phyloP scores from a whole-genome alignment of 306 rosid genomes.

The Castanea mollissima region DNA sequence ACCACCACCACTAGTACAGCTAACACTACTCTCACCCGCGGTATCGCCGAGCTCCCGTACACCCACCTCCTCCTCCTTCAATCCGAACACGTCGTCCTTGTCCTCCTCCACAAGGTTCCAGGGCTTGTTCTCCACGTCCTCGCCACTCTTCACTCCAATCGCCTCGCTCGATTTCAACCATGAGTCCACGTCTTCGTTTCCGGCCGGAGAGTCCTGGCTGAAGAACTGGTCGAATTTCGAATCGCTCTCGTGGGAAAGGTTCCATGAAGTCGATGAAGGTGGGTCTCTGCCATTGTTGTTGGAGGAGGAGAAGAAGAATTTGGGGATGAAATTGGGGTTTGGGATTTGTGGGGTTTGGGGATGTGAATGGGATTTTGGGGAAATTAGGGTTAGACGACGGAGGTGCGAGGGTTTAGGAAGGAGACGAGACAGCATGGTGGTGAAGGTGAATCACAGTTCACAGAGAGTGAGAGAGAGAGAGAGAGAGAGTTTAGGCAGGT shows the following conservation, averaged over 20 bases:
- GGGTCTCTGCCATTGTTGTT: slow-evolving; percentile 32
- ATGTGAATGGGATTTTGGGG: slow-evolving; percentile 24
- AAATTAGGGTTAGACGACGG: slow-evolving; percentile 39
- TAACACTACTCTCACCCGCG: background rate
- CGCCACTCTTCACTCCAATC: slow-evolving; percentile 8
- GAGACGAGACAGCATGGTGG: slow-evolving; percentile 83
- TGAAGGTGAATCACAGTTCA: background rate
- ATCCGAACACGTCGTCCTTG: slow-evolving; percentile 40
- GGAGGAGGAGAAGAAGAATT: slow-evolving; percentile 42
- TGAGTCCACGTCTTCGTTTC: slow-evolving; percentile 29
- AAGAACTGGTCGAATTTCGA: slow-evolving; percentile 49
- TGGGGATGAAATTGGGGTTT: slow-evolving; percentile 27
- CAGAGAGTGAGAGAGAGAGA: too few relatives aligned
- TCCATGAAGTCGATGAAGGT: slow-evolving; percentile 39
- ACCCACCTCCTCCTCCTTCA: slow-evolving; percentile 34
- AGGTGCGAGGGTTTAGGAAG: slow-evolving; percentile 68
- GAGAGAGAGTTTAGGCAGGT: background rate
- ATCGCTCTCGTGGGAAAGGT: slow-evolving; percentile 38
- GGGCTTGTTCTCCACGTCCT: slow-evolving; percentile 24
- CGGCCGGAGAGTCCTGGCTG: slow-evolving; percentile 7
- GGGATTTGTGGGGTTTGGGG: slow-evolving; percentile 19
- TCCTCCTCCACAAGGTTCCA: slow-evolving; percentile 67
- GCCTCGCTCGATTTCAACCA: slow-evolving; percentile 42
- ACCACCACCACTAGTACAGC: background rate
- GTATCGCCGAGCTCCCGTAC: slow-evolving; percentile 16